Base-by-base conservation (phyloP, 1,139 yeast species). In the Kodamaea derodonti region DNA sequence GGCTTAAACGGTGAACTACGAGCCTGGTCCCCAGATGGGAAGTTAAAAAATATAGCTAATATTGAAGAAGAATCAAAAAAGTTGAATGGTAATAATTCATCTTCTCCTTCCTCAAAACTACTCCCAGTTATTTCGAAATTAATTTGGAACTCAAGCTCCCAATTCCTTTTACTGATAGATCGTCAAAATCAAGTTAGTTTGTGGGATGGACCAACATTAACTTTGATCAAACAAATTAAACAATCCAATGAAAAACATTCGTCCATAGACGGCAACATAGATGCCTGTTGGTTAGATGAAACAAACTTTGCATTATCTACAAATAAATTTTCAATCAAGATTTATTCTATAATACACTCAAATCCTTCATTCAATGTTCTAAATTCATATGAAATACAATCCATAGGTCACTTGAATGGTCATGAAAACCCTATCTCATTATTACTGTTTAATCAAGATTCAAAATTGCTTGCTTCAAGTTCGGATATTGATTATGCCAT, bases 291-390 rank as follows among this genome's bases (percentile, higher is more conserved):
- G 96, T 65, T 87, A 14, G 84, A 78, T 46, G 76, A 75, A 26
- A 61, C 65, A 39, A 83, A 80, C 43, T 84, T 85, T 54, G 87
- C 90, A 2, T 61, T 84, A 11, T 77, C 95, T 1, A 82, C 84
- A 0, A 31, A 40, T 6, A 69, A 69, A 31, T 72, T 78, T 27
- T 49, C 76, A 3, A 72, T 86, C n/a, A 60, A 75, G 22, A 76
- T 87, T 1, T 78, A 74, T 57, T 72, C 77, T 30, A 62, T 83
- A 4, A 32, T 39, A 6, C 45, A 39, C n/a, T 37, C 45, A 4
- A 30, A 34, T 14, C 24, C 40, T 2, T 26, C 40, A 4, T 32
- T 45, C 16, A 25, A 25, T 14, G 10, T 16, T 4, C 11, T 56
- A 56, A 26, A 39, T 37, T 17, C 41, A 10, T n/a, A 14, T 14